Evolutionary conservation across 495 filamentous ascomycete genomes (phyloP), one percentile per base, ranked within the genome.

Genomic region (Penicillium flavigenum): DNA sequence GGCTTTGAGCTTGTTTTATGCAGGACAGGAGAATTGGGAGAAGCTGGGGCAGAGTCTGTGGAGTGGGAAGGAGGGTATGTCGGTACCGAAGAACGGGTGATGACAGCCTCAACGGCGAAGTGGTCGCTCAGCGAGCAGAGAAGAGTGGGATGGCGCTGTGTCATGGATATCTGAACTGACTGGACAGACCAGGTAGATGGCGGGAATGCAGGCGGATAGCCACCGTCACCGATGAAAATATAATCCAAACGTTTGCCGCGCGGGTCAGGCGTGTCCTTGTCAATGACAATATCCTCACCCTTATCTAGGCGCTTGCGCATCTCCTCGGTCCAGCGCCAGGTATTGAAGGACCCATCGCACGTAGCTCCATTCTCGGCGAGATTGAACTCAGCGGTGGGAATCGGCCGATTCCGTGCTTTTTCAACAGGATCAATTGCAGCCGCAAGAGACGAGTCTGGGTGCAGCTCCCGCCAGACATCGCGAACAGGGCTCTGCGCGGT

Each of bases 171-270:
- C 16, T 79, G 79, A 10, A 81, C 84, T 8, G 78, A 73, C 54
- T 86, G 79, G 56, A 97, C 86, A 4, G 76, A 72, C 87, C 91
- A 97, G 31, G 69, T 69, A 1, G 69, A 51, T 4, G 66, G 47
- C 14, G 70, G 69, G 50, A 73, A 75, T 3, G 54, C 53, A 8
- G 68, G 68, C 9, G 67, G 47, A 55, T 70, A 71, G 27, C 69
- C 67, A 16, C 74, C 74, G 31, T 76, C 80, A 10, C 82, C 77
- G 41, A 88, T 77, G 67, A 98, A 98, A 60, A 98, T 89, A 73
- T 98, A 98, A 72, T 98, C 95, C n/a, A 98, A 79, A 19, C 94
- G 77, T 69, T 96, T 92, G 6, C 87, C 95, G 27, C 78, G 76
- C 4, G 83, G 84, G 69, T 96, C 92, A 5, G 74, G 67, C 1